Evolutionary conservation across 306 rosid species (phyloP).

Genomic region (Lathyrus sativus): DNA sequence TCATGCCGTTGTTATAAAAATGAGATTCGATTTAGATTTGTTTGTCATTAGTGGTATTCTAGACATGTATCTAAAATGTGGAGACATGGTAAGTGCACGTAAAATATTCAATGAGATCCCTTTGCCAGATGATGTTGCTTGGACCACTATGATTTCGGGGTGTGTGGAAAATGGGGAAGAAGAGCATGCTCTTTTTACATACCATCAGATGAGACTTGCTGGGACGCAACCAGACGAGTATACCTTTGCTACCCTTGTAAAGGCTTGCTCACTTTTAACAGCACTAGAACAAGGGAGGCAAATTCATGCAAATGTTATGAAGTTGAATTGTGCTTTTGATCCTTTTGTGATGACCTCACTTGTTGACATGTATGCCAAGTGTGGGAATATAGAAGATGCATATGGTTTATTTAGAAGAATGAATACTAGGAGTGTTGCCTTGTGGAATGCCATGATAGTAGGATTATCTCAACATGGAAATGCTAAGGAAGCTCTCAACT

Average conservation of each 20-base stretch:
- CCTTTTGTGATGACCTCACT: slow-evolving; percentile 79
- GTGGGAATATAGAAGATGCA: slow-evolving; percentile 76
- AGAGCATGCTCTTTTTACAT: slow-evolving; percentile 58
- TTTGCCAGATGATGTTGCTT: slow-evolving; percentile 71
- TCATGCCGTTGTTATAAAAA: slow-evolving; percentile 59
- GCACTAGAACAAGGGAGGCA: slow-evolving; percentile 83
- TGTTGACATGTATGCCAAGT: slow-evolving; percentile 88
- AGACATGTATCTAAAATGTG: slow-evolving; percentile 83
- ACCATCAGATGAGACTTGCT: slow-evolving; percentile 70
- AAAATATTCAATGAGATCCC: slow-evolving; percentile 60
- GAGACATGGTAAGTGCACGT: slow-evolving; percentile 65
- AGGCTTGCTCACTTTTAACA: slow-evolving; percentile 70
- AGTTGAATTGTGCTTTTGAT: slow-evolving; percentile 62
- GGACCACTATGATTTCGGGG: slow-evolving; percentile 89
- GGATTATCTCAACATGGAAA: slow-evolving; percentile 87
- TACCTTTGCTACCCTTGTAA: slow-evolving; percentile 77
- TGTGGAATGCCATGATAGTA: slow-evolving; percentile 83
- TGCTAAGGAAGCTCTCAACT: slow-evolving; percentile 65
- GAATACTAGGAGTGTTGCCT: slow-evolving; percentile 49
- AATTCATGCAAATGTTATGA: slow-evolving; percentile 74
- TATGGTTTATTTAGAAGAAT: slow-evolving; percentile 55
- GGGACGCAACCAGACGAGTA: slow-evolving; percentile 77
- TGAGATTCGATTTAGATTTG: slow-evolving; percentile 55
- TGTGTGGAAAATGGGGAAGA: slow-evolving; percentile 78
- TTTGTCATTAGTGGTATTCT: slow-evolving; percentile 64